These are phyloP conservation scores for Karstenula rhodostoma DNA, from an alignment of 2,329 filamentous ascomycete genomes.

Conservation along the genomic window DNA sequence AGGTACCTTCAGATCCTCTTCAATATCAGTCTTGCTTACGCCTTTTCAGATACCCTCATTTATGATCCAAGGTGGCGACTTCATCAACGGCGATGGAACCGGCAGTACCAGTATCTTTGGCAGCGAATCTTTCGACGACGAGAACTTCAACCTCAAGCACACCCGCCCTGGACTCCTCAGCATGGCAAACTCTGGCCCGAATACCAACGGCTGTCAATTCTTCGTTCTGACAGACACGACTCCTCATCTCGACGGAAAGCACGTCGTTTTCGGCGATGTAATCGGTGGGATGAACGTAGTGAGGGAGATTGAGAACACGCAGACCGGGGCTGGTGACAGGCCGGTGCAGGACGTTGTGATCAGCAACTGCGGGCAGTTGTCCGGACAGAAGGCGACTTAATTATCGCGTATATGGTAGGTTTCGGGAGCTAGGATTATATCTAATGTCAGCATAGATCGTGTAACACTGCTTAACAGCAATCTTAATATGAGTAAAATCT, in stretches of 20 bases:
- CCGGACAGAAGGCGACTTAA: constrained; percentile 6
- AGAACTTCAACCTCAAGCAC: constrained; percentile 87
- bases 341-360: constrained; percentile 11
- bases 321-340: constrained; percentile 56
- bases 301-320: constrained; percentile 84
- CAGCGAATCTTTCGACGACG: constrained; percentile 82
- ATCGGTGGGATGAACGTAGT: constrained; percentile 86
- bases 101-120: constrained; percentile 89
- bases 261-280: constrained; percentile 72
- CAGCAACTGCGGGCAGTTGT: constrained; percentile 13
- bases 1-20: constrained; percentile 44
- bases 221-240: constrained; percentile 85
- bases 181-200: constrained; percentile 61
- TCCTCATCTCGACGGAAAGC: constrained; percentile 50
- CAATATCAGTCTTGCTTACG: neutral
- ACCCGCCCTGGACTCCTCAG: constrained; percentile 73
- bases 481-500: neutral
- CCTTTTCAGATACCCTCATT: constrained; percentile 71
- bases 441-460: no score
- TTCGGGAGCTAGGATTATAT: no score
- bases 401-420: no score
- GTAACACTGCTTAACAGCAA: neutral
- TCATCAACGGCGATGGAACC: constrained; percentile 83
- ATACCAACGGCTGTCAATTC: constrained; percentile 85
- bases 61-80: constrained; percentile 86